Evolutionary conservation across 345 rosid species (phyloP).

Genomic region (Linum lewisii): DNA sequence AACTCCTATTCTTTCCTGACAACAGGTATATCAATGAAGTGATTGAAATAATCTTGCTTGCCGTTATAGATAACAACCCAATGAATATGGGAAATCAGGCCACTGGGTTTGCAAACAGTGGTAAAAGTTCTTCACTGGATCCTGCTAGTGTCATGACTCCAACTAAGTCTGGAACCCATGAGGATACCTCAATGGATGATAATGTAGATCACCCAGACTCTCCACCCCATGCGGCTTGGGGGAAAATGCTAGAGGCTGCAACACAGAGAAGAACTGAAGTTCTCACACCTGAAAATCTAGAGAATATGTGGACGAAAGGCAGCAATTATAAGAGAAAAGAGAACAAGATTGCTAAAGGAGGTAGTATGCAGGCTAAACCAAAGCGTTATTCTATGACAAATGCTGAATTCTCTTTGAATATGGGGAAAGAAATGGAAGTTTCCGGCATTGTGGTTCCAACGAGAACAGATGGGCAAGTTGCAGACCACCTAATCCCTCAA

Average conservation of each 20-base stretch:
- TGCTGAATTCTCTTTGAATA: conserved; percentile 14
- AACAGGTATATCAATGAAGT: conserved; percentile 84
- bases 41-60: conserved; percentile 56
- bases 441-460: conserved; percentile 22
- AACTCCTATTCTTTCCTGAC: neutral
- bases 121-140: conserved; percentile 21
- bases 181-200: conserved; percentile 20
- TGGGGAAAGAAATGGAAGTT: conserved; percentile 20
- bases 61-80: conserved; percentile 34
- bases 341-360: conserved; percentile 32
- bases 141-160: conserved; percentile 14
- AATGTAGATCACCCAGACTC: conserved; percentile 4
- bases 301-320: conserved; percentile 98
- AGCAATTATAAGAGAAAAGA: conserved; percentile 78
- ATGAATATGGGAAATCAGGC: conserved; percentile 35
- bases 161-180: conserved; percentile 26
- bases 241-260: conserved; percentile 64
- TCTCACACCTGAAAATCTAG: conserved; percentile 97
- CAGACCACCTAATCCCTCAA: conserved; percentile 26
- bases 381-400: conserved; percentile 18
- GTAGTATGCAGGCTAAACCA: conserved; percentile 20
- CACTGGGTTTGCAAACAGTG: conserved; percentile 26
- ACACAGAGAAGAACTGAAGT: conserved; percentile 92
- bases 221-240: conserved; percentile 63
- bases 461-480: conserved; percentile 32